A percentile compares a stretch with the other conserved stretches of the same genome.
Conservation (phyloP, 257 asterid genomes). For the Nicotiana noctiflora region DNA sequence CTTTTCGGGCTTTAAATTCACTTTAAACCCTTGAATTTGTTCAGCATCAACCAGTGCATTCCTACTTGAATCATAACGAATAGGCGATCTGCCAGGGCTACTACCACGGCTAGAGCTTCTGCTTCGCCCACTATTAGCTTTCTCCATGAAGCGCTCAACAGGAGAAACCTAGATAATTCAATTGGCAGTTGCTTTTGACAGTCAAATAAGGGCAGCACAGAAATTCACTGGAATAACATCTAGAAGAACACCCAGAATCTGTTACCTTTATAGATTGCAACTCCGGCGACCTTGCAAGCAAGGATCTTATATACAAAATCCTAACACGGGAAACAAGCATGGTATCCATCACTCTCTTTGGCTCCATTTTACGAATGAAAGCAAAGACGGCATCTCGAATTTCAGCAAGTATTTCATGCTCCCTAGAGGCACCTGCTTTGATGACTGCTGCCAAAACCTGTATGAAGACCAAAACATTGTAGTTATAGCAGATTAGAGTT, state of each 20-base stretch:
- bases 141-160: constrained; percentile 89
- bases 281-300: constrained; percentile 98
- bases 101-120: constrained; percentile 96
- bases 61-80: constrained; percentile 63
- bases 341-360: constrained; percentile 96
- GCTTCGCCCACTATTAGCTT: constrained; percentile 79
- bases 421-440: constrained; percentile 99
- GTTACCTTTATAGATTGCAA: constrained; percentile 94
- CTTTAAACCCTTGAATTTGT: constrained; percentile 81
- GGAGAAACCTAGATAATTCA: constrained; percentile 61
- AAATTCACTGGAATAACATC: background rate
- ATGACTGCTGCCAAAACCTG: constrained; percentile 99
- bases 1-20: constrained; percentile 85
- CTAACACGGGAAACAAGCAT: constrained; percentile 99
- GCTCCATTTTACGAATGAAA: constrained; percentile 96
- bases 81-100: constrained; percentile 96
- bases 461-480: constrained; percentile 19
- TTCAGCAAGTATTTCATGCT: constrained; percentile 99
- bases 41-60: constrained; percentile 56
- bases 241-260: constrained; percentile 7
- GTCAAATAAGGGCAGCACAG: background rate
- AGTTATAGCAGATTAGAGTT: constrained; percentile 14
- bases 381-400: constrained; percentile 94
- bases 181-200: background rate
- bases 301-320: constrained; percentile 91